Evolutionary conservation across 2,329 filamentous ascomycete genomes (phyloP).

Genomic region (Nemania serpens): DNA sequence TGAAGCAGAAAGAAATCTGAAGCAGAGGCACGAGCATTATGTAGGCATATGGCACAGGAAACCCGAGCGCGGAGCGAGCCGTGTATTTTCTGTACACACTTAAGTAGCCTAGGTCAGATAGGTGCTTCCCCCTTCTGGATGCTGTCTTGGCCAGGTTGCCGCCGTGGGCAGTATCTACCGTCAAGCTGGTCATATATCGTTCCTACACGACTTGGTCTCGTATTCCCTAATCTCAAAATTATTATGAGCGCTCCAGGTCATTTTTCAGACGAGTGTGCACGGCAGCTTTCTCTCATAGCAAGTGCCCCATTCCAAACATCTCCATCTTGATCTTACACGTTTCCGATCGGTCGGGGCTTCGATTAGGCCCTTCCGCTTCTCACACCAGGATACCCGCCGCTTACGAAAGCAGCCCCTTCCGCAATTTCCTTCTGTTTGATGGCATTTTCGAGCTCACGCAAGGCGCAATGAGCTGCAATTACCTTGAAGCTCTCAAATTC

Average conservation of each 20-base stretch:
- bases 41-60: neutral
- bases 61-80: neutral
- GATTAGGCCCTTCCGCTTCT: constrained; percentile 11
- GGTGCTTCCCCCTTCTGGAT: neutral
- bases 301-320: neutral
- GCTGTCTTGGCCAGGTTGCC: neutral
- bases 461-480: constrained; percentile 38
- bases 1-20: too few species aligned
- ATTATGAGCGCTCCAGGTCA: neutral
- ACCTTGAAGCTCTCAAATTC: constrained; percentile 40
- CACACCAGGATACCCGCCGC: constrained; percentile 31
- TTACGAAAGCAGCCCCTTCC: constrained; percentile 18
- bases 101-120: neutral
- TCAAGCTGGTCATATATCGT: neutral
- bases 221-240: neutral
- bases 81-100: neutral
- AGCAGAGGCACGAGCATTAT: neutral
- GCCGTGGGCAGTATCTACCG: neutral
- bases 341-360: neutral
- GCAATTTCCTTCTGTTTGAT: constrained; percentile 24
- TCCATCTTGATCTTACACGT: neutral
- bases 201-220: neutral
- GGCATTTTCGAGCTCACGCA: constrained; percentile 39
- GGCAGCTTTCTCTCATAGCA: neutral
- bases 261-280: neutral